Percentiles rank a stretch among this genome's conserved stretches.
Conservation (phyloP, 805 yeast species). For the Lachancea fermentati region DNA sequence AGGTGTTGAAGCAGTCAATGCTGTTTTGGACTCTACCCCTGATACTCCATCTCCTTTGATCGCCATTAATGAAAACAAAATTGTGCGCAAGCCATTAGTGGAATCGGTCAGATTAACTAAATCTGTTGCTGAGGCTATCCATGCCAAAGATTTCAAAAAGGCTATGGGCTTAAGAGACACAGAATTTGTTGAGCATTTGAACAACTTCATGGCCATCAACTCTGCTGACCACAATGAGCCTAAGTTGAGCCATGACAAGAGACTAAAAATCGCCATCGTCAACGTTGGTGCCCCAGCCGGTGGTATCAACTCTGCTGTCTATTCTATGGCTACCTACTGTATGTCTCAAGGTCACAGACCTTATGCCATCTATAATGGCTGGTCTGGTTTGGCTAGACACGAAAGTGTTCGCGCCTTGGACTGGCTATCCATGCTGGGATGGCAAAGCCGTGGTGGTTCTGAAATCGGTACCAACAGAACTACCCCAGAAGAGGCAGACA, state of each 20-base stretch:
- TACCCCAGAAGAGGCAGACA: slow-evolving; percentile 58
- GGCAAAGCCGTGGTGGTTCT: slow-evolving; percentile 74
- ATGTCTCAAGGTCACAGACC: slow-evolving; percentile 69
- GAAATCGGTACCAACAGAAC: slow-evolving; percentile 77
- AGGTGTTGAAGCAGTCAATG: slow-evolving; percentile 78
- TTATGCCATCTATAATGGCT: slow-evolving; percentile 70
- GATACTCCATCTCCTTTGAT: slow-evolving; percentile 77
- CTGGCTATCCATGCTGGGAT: slow-evolving; percentile 68
- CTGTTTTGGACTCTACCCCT: slow-evolving; percentile 62
- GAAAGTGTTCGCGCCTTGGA: slow-evolving; percentile 53
- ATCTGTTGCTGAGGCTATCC: slow-evolving; percentile 66
- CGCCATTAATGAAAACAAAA: slow-evolving; percentile 64
- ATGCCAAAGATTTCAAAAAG: slow-evolving; percentile 55
- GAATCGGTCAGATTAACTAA: slow-evolving; percentile 71
- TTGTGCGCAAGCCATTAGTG: slow-evolving; percentile 59
- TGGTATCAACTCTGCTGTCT: slow-evolving; percentile 71
- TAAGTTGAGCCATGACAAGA: slow-evolving; percentile 45
- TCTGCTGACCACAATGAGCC: slow-evolving; percentile 64
- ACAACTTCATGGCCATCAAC: slow-evolving; percentile 59
- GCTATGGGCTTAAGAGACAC: slow-evolving; percentile 71
- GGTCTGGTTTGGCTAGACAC: slow-evolving; percentile 60
- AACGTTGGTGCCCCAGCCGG: slow-evolving; percentile 81
- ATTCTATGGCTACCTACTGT: slow-evolving; percentile 70
- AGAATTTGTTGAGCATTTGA: slow-evolving; percentile 58
- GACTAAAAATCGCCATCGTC: slow-evolving; percentile 61